Evolutionary conservation across 1,284 basidiomycete species (phyloP), one percentile per base, ranked within the genome.

Genomic region (Phlebopus sp.): DNA sequence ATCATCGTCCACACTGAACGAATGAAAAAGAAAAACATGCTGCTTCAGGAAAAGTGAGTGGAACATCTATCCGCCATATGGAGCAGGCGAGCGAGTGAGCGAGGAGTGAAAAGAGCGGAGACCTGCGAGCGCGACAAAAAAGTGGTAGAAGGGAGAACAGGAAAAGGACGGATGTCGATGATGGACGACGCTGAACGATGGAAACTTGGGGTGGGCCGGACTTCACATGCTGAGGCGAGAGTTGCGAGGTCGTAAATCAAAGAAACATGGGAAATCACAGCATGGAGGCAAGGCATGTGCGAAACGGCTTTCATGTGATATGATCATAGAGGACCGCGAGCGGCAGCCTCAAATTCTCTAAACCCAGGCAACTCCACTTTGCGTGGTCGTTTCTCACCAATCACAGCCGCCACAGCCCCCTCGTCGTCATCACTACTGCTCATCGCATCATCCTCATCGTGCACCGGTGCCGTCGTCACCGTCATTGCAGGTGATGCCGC

Each of bases 341-440:
- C 51, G 23, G 65, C 66, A 40, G 66, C 66, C 43, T 70, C 67
- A 47, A 66, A 68, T 42, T 69, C 68, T 15, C 60, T 57, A 46
- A 68, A 69, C 2, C 62, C 65, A 8, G 67, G 68, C 10, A 69
- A 54, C 40, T 63, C 65, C 17, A 68, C 49, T 32, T 66, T 68
- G 38, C 38, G 34, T 15, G 18, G 25, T 5, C 31, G 41, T 44
- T 49, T 54, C 37, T 62, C 55, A 23, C 17, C 29, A 3, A 41
- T 42, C 6, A 37, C 55, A 3, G 37, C 36, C 18, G 37, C 47
- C 6, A 37, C 55, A 3, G 37, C 36, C 18, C 39, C 47, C 32
- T 65, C 65, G 13, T 65, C 65, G 13, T 65, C 66, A 10, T 66
- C 64, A 34, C 43, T 50, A 35, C 34, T 37, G 4, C 19, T 46